A percentile compares a stretch with the other conserved stretches of the same genome.
Evolutionary conservation across 75 land plant species (phyloP).

Genomic region (Gnetum montanum): DNA sequence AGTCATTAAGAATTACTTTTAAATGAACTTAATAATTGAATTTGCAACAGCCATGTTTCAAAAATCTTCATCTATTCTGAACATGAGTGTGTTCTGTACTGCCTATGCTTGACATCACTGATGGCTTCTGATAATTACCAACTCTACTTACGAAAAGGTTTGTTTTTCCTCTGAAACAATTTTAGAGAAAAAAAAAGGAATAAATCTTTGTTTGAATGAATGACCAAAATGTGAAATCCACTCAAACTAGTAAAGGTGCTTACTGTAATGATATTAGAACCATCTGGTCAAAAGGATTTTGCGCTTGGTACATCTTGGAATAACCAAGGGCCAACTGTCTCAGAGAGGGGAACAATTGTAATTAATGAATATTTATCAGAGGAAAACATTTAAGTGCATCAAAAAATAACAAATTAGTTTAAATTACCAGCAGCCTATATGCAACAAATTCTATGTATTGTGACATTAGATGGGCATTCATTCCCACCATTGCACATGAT

Average conservation of each 20-base stretch:
- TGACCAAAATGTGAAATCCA: background rate
- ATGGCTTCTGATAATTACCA: conserved; percentile 85
- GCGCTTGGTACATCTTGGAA: conserved; percentile 40
- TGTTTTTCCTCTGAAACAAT: conserved; percentile 58
- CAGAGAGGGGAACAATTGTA: background rate
- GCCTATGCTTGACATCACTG: conserved; percentile 59
- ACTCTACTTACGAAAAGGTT: conserved; percentile 87
- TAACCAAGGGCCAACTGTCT: conserved; percentile 54
- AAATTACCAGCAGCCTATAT: conserved; percentile 48
- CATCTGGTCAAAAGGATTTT: conserved; percentile 94
- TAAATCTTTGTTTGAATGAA: background rate
- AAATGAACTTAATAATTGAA: too few relatives aligned
- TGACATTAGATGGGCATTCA: conserved; percentile 69
- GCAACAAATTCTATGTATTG: conserved; percentile 81
- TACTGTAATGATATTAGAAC: conserved; percentile 87
- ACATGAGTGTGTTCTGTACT: conserved; percentile 25
- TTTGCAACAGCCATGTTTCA: too few relatives aligned
- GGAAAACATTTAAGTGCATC: background rate
- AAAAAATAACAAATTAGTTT: background rate
- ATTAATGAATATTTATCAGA: background rate
- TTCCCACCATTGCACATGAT: conserved; percentile 78
- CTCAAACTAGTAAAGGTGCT: conserved; percentile 8
- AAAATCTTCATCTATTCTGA: conserved; percentile 80
- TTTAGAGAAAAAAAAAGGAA: background rate
- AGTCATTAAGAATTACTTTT: too few relatives aligned